phyloP scores from a whole-genome alignment of 108 stramenopile species.

The Skeletonema menzelii region DNA sequence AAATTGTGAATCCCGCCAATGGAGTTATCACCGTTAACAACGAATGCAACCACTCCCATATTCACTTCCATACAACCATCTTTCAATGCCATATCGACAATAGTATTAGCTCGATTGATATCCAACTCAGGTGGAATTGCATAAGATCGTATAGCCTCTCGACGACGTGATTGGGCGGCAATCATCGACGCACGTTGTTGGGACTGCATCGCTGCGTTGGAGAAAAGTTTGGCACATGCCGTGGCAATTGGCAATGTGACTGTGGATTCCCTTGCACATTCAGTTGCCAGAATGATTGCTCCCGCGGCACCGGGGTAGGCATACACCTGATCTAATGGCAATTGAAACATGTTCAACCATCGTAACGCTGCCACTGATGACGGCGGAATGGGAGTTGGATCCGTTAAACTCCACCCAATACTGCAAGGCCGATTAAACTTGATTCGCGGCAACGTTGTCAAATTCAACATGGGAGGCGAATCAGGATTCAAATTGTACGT shows the following conservation, averaged over 20 bases:
- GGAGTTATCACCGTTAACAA: slow-evolving; percentile 9
- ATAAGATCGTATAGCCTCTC: slow-evolving; percentile 18
- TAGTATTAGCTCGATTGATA: neutral
- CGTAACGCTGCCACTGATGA: slow-evolving; percentile 9
- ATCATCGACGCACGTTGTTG: slow-evolving; percentile 54
- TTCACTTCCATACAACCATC: slow-evolving; percentile 41
- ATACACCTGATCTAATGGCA: slow-evolving; percentile 79
- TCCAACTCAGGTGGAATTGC: slow-evolving; percentile 3
- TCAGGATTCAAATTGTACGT: neutral
- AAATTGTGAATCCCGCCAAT: slow-evolving; percentile 6
- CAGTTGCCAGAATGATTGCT: slow-evolving; percentile 65
- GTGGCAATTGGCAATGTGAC: slow-evolving; percentile 77
- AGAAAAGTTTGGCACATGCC: slow-evolving; percentile 53
- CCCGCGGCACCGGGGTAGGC: slow-evolving; percentile 32
- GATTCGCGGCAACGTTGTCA: slow-evolving; percentile 20
- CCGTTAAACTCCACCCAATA: slow-evolving; percentile 76
- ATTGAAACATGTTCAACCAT: slow-evolving; percentile 53
- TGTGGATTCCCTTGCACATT: slow-evolving; percentile 74
- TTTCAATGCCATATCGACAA: slow-evolving; percentile 13
- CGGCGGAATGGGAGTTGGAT: slow-evolving; percentile 45
- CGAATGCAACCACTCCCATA: slow-evolving; percentile 34
- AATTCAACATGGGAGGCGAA: slow-evolving; percentile 21
- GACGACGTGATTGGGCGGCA: slow-evolving; percentile 17
- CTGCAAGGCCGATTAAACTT: slow-evolving; percentile 60
- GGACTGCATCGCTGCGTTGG: slow-evolving; percentile 53